A percentile compares a stretch with the other conserved stretches of the same genome.
Conservation (phyloP, 495 filamentous ascomycete species). For the Aspergillus incahuasiensis region DNA sequence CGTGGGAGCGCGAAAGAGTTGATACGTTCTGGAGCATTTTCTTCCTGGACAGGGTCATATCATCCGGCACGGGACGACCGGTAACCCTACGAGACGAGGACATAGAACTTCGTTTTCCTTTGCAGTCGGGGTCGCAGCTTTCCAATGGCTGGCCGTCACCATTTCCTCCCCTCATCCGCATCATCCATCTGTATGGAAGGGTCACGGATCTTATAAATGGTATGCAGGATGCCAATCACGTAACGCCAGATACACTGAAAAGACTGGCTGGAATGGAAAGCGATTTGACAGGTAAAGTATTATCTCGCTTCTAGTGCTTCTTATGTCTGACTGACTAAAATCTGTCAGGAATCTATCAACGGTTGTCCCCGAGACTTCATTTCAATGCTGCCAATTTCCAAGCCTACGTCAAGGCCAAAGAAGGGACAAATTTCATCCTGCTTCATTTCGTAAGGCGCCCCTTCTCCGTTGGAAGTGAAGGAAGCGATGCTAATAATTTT, state of each 20-base stretch:
- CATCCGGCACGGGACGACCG: constrained; percentile 73
- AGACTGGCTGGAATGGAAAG: constrained; percentile 68
- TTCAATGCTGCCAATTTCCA: constrained; percentile 78
- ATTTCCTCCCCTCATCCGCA: constrained; percentile 72
- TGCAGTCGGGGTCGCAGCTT: constrained; percentile 53
- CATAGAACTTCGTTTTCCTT: constrained; percentile 71
- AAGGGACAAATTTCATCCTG: constrained; percentile 81
- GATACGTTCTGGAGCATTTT: constrained; percentile 86
- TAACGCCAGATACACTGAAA: constrained; percentile 65
- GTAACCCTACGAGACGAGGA: constrained; percentile 78
- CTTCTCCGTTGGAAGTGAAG: neutral
- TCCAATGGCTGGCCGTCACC: constrained; percentile 64
- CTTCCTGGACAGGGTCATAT: constrained; percentile 79
- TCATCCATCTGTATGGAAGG: constrained; percentile 77
- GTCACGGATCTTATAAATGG: constrained; percentile 81
- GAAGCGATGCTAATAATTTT: neutral
- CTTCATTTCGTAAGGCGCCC: constrained; percentile 58
- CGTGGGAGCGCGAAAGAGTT: constrained; percentile 65
- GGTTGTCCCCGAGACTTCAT: constrained; percentile 63
- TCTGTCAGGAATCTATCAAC: constrained; percentile 61
- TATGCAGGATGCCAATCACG: constrained; percentile 68
- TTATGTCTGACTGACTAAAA: neutral
- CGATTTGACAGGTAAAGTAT: constrained; percentile 55
- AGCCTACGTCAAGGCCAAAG: constrained; percentile 67
- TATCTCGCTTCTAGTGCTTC: neutral